Conservation (phyloP, 2,329 filamentous ascomycete genomes). For the Diaporthe ampelina region DNA sequence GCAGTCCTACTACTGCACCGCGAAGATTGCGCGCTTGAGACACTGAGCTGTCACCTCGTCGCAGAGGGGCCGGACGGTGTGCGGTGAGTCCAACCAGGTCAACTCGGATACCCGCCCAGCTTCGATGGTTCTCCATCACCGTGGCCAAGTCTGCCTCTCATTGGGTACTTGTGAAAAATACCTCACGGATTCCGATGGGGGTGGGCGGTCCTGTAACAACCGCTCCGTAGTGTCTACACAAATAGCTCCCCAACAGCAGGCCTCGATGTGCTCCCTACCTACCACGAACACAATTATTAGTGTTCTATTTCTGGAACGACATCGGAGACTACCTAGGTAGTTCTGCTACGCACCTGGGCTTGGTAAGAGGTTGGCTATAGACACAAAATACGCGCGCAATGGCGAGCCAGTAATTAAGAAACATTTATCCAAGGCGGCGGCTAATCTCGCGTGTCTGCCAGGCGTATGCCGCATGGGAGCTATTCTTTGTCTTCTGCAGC, state of each 20-base stretch:
- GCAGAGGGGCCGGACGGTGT: background rate
- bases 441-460: background rate
- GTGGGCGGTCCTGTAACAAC: background rate
- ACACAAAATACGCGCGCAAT: background rate
- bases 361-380: background rate
- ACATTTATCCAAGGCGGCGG: background rate
- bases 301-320: constrained; percentile 15
- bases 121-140: background rate
- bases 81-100: background rate
- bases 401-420: no score
- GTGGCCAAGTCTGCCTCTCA: constrained; percentile 5
- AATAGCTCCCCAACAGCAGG: background rate
- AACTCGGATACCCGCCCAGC: constrained; percentile 6
- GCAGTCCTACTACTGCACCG: background rate
- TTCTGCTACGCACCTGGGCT: background rate
- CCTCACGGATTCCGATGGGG: background rate
- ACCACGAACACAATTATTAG: background rate
- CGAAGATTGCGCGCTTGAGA: background rate
- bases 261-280: background rate
- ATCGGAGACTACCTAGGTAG: background rate
- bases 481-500: constrained; percentile 16
- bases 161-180: background rate
- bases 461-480: background rate
- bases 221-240: constrained; percentile 4
- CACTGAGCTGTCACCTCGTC: background rate